Percentiles rank a stretch among this genome's conserved stretches.
Conservation (phyloP, 2,329 filamentous ascomycete genomes). For the Lomentospora prolificans region DNA sequence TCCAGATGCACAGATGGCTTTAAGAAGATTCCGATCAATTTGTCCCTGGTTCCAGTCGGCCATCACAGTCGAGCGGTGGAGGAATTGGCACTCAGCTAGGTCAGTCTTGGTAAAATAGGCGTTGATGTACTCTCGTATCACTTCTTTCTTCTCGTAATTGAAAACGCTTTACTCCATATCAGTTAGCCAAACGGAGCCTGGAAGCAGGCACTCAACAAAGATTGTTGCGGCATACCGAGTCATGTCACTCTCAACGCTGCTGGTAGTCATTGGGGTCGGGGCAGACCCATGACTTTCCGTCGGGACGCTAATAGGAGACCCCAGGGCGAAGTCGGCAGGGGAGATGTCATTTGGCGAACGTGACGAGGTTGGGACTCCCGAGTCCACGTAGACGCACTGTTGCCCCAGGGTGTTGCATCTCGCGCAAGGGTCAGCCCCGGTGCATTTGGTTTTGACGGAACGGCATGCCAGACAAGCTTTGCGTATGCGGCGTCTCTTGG, state of each 20-base stretch:
- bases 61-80: constrained; percentile 15
- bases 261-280: not conserved
- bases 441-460: constrained; percentile 24
- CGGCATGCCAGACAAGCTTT: constrained; percentile 24
- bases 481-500: constrained; percentile 16
- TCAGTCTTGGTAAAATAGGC: constrained; percentile 16
- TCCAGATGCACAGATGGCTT: constrained; percentile 14
- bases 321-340: not conserved
- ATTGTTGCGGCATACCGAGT: not conserved
- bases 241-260: not conserved
- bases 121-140: constrained; percentile 10
- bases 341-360: not conserved
- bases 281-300: not conserved
- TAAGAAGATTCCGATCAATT: constrained; percentile 14
- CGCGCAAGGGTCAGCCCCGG: constrained; percentile 20
- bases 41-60: constrained; percentile 16
- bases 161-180: not conserved
- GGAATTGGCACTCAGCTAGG: constrained; percentile 13
- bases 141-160: not conserved
- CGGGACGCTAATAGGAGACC: not conserved
- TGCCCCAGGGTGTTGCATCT: constrained; percentile 17
- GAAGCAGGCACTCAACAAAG: too few relatives aligned
- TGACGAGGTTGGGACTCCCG: not conserved
- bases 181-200: not conserved
- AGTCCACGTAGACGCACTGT: constrained; percentile 8